Conservation (phyloP, 2,329 filamentous ascomycete genomes). For the Talaromyces marneffei region DNA sequence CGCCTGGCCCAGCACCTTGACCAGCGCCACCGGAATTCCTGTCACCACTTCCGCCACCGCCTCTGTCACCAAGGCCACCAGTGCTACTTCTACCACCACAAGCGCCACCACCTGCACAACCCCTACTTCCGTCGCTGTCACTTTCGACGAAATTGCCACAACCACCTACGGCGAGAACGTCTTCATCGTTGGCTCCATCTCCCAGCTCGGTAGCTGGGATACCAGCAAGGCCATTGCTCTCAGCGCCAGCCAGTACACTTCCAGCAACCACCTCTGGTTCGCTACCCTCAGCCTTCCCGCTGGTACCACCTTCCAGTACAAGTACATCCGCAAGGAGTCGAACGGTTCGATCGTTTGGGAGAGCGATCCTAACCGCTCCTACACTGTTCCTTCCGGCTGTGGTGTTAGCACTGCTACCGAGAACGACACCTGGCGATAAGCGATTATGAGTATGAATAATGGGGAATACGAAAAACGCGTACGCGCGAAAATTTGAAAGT, state of each 20-base stretch:
- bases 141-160: constrained; percentile 54
- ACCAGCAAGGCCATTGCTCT: constrained; percentile 50
- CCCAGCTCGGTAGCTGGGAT: constrained; percentile 60
- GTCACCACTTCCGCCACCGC: neutral
- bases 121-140: constrained; percentile 50
- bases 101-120: constrained; percentile 18
- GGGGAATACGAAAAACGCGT: neutral
- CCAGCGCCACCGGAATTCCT: neutral
- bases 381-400: constrained; percentile 37
- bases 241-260: constrained; percentile 57
- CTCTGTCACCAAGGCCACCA: neutral
- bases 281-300: constrained; percentile 50
- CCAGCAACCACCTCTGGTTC: constrained; percentile 57
- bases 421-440: constrained; percentile 33
- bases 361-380: constrained; percentile 46
- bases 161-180: constrained; percentile 60
- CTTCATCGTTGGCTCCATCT: constrained; percentile 57
- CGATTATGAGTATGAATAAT: neutral
- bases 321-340: constrained; percentile 57
- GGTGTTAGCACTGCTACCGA: constrained; percentile 26
- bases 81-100: constrained; percentile 1
- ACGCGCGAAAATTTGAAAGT: too few species aligned
- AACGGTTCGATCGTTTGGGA: constrained; percentile 60
- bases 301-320: constrained; percentile 58
- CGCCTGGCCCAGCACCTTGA: constrained; percentile 16